Conservation (phyloP, 805 yeast species). For the Ogataea corticis region DNA sequence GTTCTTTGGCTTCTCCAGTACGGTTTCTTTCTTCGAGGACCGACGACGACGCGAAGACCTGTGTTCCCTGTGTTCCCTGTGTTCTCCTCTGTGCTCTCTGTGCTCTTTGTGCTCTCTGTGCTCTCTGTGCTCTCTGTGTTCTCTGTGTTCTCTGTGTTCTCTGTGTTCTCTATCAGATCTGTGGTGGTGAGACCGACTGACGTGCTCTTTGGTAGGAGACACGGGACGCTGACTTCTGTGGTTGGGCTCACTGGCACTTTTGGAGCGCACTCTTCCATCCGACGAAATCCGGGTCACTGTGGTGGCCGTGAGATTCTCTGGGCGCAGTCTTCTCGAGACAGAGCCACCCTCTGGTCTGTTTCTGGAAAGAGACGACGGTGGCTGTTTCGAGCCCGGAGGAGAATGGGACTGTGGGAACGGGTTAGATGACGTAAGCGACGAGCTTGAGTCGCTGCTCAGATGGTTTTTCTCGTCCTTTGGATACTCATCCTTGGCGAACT, state of each 20-base stretch:
- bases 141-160: conserved; percentile 21
- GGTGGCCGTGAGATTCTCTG: conserved; percentile 24
- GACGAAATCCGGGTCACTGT: conserved; percentile 30
- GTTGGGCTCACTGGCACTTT: conserved; percentile 31
- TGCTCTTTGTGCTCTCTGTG: conserved; percentile 26
- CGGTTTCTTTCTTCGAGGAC: conserved; percentile 37
- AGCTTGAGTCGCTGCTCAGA: conserved; percentile 17
- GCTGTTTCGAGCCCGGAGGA: conserved; percentile 6
- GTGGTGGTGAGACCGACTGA: conserved; percentile 15
- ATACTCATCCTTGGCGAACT: conserved; percentile 42
- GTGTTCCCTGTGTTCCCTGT: conserved; percentile 24
- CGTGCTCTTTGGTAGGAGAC: conserved; percentile 18
- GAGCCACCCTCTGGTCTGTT: conserved; percentile 25
- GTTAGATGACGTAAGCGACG: conserved; percentile 23
- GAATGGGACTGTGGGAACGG: conserved; percentile 26
- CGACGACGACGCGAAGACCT: conserved; percentile 35
- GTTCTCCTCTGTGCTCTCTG: conserved; percentile 18
- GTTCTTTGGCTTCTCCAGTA: conserved; percentile 61
- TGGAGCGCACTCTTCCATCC: conserved; percentile 34
- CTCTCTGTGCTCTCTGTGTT: conserved; percentile 23
- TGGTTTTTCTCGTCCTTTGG: conserved; percentile 52
- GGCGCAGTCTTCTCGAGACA: conserved; percentile 24
- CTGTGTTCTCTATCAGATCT: conserved; percentile 21
- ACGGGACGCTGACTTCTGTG: conserved; percentile 11
- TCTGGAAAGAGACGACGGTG: conserved; percentile 2